Conservation (phyloP, 371 early-diverging fungal species). For the Actinomortierella ambigua region DNA sequence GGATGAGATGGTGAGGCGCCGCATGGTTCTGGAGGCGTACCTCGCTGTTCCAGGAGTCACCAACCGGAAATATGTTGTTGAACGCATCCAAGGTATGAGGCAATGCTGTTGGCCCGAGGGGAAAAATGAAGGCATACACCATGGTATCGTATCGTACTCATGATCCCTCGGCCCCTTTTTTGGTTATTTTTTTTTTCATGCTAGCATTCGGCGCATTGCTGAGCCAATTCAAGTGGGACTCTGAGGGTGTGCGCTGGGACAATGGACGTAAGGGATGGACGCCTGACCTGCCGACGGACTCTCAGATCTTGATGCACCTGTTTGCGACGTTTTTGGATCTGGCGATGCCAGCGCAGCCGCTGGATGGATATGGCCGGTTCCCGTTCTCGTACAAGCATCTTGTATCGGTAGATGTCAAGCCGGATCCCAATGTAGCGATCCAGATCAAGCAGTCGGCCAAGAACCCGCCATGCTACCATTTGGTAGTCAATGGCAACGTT, state of each 20-base stretch:
- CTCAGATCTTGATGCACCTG: conserved; percentile 44
- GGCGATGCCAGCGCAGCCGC: conserved; percentile 36
- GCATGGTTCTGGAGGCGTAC: conserved; percentile 34
- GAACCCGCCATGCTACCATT: conserved; percentile 33
- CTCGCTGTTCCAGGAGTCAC: conserved; percentile 38
- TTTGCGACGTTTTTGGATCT: conserved; percentile 37
- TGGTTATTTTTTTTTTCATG: neutral
- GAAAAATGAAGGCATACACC: neutral
- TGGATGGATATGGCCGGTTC: conserved; percentile 29
- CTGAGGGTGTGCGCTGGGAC: conserved; percentile 35
- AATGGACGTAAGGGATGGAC: conserved; percentile 33
- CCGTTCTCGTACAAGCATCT: conserved; percentile 45
- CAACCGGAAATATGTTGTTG: conserved; percentile 44
- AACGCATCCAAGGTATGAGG: conserved; percentile 31
- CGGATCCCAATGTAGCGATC: conserved; percentile 22
- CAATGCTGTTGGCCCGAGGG: neutral
- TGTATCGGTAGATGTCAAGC: conserved; percentile 39
- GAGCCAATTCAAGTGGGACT: conserved; percentile 42
- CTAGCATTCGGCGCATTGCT: conserved; percentile 43
- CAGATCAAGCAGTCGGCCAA: conserved; percentile 44
- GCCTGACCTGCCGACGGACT: conserved; percentile 34
- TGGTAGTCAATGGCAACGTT: conserved; percentile 35
- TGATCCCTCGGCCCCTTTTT: neutral
- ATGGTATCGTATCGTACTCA: too few relatives aligned
- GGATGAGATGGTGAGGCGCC: conserved; percentile 20